Base-by-base conservation (phyloP, 2,329 filamentous ascomycete species). In the Biscogniauxia sp. region DNA sequence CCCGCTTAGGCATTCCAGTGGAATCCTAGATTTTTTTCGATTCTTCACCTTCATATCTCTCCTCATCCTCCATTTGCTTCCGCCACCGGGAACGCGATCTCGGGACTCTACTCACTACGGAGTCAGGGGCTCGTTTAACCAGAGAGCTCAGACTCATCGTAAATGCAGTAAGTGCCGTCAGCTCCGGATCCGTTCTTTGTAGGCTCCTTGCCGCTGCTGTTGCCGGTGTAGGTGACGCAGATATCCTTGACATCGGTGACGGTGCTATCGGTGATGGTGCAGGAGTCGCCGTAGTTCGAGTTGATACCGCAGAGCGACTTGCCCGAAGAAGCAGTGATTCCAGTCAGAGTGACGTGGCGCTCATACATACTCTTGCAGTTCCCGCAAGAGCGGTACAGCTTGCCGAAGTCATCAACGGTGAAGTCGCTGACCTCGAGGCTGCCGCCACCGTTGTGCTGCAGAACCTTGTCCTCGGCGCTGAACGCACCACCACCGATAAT, bases 371-470 rank as follows among this genome's bases (percentile, higher is more conserved):
- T 69, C 63, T 68, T 69, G 69, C 77, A 80, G 72, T 77, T 77
- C 20, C 80, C 80, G 69, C 79, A 82, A 51, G 75, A 74, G 61
- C 79, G 78, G 73, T 80, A 81, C 51, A 81, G 67, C 69, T 77
- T 78, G 61, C 76, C 76, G 51, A 75, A 73, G 68, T 78, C 71
- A 54, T 73, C 69, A 32, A 75, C 73, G 20, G 74, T 76, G 66
- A 76, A 79, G 62, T 64, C 66, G 58, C 55, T 64, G 32, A 63
- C 59, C 28, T 62, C 60, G n/a, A 64, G 55, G 23, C 60, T 64
- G 20, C 62, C 60, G 41, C 60, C 61, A 37, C 62, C 62, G 51
- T 64, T 64, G 51, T 64, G 62, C 32, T 64, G 60, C 9, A 64
- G n/a, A 20, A 69, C 62, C 64, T 69, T 69, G 57, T 69, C 66